Evolutionary conservation across 108 stramenopile species (phyloP).

Genomic region (Mediolabrus comicus): DNA sequence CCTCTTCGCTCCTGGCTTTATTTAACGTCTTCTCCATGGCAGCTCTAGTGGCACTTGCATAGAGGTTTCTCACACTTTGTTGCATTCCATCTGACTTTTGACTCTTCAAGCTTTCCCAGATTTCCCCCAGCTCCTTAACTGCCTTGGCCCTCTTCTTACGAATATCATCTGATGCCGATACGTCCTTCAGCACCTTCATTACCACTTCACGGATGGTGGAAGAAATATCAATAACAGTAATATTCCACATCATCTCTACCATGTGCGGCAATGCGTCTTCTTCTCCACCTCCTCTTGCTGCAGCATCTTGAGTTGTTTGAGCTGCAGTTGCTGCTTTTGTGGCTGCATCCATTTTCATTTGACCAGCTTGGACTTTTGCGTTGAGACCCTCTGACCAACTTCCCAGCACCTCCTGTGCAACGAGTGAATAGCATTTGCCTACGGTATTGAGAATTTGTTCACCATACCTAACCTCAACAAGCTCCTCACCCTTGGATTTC

Average conservation of each 20-base stretch:
- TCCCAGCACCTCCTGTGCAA: conserved; percentile 26
- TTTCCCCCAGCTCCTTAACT: conserved; percentile 15
- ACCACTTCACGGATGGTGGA: conserved; percentile 34
- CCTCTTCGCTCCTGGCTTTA: conserved; percentile 16
- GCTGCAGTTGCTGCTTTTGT: conserved; percentile 14
- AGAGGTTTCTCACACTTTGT: conserved; percentile 18
- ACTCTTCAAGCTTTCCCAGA: conserved; percentile 27
- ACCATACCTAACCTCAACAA: conserved; percentile 42
- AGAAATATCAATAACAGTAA: conserved; percentile 40
- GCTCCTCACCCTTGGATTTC: conserved; percentile 30
- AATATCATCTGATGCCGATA: conserved; percentile 6
- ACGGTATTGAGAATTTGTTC: conserved; percentile 36
- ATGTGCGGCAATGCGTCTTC: conserved; percentile 27
- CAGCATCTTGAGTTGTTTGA: not conserved
- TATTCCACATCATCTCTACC: conserved; percentile 42
- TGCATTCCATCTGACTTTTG: conserved; percentile 3
- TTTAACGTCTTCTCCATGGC: conserved; percentile 30
- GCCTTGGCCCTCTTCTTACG: conserved; percentile 27
- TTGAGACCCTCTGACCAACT: conserved; percentile 28
- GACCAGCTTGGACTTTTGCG: conserved; percentile 26
- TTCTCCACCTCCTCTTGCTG: not conserved
- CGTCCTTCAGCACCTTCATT: conserved; percentile 40
- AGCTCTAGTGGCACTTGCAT: conserved; percentile 16
- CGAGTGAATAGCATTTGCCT: conserved; percentile 26
- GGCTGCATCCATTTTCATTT: conserved; percentile 12